Base-by-base conservation (phyloP, 768 basidiomycete species). In the Crassisporium funariophilum region DNA sequence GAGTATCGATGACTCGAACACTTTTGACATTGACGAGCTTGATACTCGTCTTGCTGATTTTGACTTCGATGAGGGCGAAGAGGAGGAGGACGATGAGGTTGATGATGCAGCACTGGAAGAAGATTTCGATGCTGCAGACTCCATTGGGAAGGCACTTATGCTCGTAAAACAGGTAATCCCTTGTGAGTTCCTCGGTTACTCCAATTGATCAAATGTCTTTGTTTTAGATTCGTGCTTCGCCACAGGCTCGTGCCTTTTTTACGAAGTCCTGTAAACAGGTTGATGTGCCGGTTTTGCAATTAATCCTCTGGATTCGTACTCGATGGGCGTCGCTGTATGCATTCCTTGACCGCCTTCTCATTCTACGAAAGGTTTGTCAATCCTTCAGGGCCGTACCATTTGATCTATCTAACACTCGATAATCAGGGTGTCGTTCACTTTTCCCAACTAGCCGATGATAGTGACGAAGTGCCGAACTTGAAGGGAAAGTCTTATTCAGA, bases 301-400 rank as follows among this genome's bases (percentile, higher is more conserved):
- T 67, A 17, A 48, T 66, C 21, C 56, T 56, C 42, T 68, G 59
- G 59, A 43, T 66, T 29, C 23, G 52, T 33, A 68, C 62, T 22
- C 44, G 49, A 2, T 68, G 65, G 65, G 62, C 55, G n/a, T 65
- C 61, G 13, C 53, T 65, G 47, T 57, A 57, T 47, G 53, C 55
- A 35, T 40, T 63, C 10, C 4, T 62, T 40, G 55, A 61, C 5
- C 39, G 54, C 7, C 19, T 55, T 17, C 15, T 55, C 15, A 36
- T 33, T 47, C 48, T 27, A 20, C 17, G 24, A 43, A 35, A 39
- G 34, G 47, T 49, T 39, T n/a, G 15, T 49, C 3, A 25, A 19
- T 48, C 35, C 6, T 35, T 4, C 22, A 41, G 29, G 9, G 20
- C 13, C 19, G 10, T 35, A 12, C 35, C 5, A 11, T n/a, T 31